Conservation (phyloP, 2,329 filamentous ascomycete species). For the Xylaria sp. region DNA sequence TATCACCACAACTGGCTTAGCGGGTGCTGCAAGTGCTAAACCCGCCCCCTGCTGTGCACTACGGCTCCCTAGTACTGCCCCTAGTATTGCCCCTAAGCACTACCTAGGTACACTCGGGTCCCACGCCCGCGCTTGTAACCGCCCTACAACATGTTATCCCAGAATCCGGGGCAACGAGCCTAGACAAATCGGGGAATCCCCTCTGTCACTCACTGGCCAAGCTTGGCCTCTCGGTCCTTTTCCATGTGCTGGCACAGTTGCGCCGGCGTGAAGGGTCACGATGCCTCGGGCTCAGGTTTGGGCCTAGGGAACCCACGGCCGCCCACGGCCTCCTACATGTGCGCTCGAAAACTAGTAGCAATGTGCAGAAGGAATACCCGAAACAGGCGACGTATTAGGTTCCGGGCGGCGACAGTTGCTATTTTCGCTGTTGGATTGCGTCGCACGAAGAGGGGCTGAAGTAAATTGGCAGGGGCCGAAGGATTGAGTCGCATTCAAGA, state of each 20-base stretch:
- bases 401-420: constrained; percentile 3
- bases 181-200: constrained; percentile 7
- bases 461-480: constrained; percentile 16
- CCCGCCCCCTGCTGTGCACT: constrained; percentile 14
- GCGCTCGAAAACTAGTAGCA: not conserved
- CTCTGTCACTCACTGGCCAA: constrained; percentile 26
- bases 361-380: not conserved
- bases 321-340: not conserved
- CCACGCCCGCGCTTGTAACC: not conserved
- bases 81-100: too few species aligned
- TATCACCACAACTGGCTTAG: constrained; percentile 17
- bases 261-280: constrained; percentile 23
- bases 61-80: too few species aligned
- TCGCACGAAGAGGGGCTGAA: constrained; percentile 16
- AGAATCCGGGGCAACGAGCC: constrained; percentile 22
- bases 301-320: not conserved
- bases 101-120: too few species aligned
- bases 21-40: not conserved
- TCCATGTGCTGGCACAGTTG: constrained; percentile 17
- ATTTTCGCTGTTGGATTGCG: constrained; percentile 16
- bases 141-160: constrained; percentile 1
- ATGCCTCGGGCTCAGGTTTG: constrained; percentile 13
- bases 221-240: constrained; percentile 25
- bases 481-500: constrained; percentile 10
- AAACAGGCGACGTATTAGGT: not conserved